Base-by-base conservation (phyloP, 257 asterid species). In the Ocimum tenuiflorum region DNA sequence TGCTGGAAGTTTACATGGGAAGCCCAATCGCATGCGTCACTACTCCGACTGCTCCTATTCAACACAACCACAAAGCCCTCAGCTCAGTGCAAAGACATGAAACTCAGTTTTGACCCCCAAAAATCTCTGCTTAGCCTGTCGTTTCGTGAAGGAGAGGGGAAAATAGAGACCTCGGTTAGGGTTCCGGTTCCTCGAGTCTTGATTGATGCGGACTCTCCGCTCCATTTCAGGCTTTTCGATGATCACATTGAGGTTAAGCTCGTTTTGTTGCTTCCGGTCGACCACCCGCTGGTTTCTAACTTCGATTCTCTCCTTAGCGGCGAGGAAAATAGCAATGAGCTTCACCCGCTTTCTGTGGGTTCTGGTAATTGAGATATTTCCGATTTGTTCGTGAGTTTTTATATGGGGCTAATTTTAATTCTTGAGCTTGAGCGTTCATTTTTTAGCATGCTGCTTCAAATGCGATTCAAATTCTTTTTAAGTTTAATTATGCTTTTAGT, bases 231-330 rank as follows among this genome's bases (percentile, higher is more conserved):
- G 82, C 70, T 75, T 0, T 80, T 86, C 59, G 86, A 82, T 72
- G 91, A 83, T 73, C 90, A 86, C 67, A 77, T 94, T 71, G 97
- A 90, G 79, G 85, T 83, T 70, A 94, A 86, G 45, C 83, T 89
- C 68, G 74, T 78, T 68, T 75, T 92, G 80, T 74, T 89, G 23
- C 88, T 92, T 65, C 95, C 99, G 31, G 83, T 89, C 59, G 86
- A 89, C 74, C 95, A 89, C 77, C 94, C 99, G 6, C 85, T 92
- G 43, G 84, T 88, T 61, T 82, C 85, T 29, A 82, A 81, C 54
- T 82, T 87, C 31, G 86, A 78, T 62, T 75, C 85, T 0, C 56
- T 75, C 18, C 66, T 77, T 27, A 17, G 62, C 42, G 49, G 38
- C 8, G 73, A 46, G 54, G 82, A 42, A 7, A 64, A 6, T 18